These are phyloP conservation scores for Circinella minor DNA, from an alignment of 371 early-diverging fungal genomes.

Conservation along the genomic window DNA sequence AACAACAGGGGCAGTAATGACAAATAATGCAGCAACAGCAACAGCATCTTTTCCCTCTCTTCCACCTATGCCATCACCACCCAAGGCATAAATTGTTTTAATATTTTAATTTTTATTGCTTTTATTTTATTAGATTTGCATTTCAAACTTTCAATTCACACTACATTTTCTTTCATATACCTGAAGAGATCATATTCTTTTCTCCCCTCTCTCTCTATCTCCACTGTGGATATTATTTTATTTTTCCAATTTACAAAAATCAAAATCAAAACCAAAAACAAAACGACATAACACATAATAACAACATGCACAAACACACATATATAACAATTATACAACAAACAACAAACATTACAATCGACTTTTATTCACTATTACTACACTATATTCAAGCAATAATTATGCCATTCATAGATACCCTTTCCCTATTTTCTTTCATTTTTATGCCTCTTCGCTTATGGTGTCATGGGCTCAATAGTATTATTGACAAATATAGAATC, in stretches of 20 bases:
- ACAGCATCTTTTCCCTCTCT: background rate
- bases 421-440: background rate
- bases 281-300: background rate
- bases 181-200: background rate
- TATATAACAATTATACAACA: background rate
- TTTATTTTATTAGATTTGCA: conserved; percentile 3
- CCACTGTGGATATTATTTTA: background rate
- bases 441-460: conserved; percentile 12
- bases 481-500: conserved; percentile 4
- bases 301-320: background rate
- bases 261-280: too few relatives aligned
- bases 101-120: background rate
- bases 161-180: background rate
- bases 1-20: background rate
- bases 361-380: too few relatives aligned
- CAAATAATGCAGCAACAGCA: background rate
- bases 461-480: conserved; percentile 7
- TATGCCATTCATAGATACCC: conserved; percentile 10
- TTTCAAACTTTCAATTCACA: background rate
- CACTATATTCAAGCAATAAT: background rate
- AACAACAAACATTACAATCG: background rate
- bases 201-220: background rate
- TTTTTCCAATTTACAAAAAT: background rate
- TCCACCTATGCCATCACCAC: background rate
- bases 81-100: conserved; percentile 7